phyloP scores from a whole-genome alignment of 768 basidiomycete genomes.

The Astraeus odoratus region DNA sequence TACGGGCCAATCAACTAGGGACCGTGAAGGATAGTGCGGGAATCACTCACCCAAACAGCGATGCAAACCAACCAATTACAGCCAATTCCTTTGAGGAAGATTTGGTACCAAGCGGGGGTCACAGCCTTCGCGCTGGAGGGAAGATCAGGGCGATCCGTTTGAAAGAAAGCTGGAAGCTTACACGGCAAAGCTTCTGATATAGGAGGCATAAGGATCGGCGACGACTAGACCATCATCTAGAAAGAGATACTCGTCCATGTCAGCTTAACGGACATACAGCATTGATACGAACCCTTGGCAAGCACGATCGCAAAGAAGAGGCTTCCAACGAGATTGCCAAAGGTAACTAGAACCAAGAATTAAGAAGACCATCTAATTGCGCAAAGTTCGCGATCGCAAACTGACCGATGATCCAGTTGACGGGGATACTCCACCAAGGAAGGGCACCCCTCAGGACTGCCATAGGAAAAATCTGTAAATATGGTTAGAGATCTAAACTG shows the following conservation, averaged over 20 bases:
- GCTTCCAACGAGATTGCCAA: constrained; percentile 63
- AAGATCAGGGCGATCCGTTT: background rate
- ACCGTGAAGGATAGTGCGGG: background rate
- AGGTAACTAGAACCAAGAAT: constrained; percentile 43
- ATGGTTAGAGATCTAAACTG: constrained; percentile 1
- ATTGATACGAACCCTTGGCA: constrained; percentile 45
- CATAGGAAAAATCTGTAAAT: constrained; percentile 63
- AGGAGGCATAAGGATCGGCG: constrained; percentile 48
- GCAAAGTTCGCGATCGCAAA: background rate
- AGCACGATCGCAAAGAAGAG: constrained; percentile 64
- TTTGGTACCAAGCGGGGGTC: constrained; percentile 64
- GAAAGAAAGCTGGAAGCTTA: constrained; percentile 26
- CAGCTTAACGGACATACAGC: background rate
- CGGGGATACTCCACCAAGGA: constrained; percentile 62
- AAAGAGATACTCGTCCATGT: background rate
- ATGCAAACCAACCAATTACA: constrained; percentile 75
- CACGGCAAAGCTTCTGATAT: constrained; percentile 50
- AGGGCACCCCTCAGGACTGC: constrained; percentile 51
- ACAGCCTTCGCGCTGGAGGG: constrained; percentile 49
- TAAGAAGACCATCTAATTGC: background rate
- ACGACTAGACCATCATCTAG: constrained; percentile 57
- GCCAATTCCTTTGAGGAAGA: constrained; percentile 66
- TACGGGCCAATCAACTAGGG: constrained; percentile 20
- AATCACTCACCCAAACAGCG: constrained; percentile 58
- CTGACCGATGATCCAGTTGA: constrained; percentile 65